These are phyloP conservation scores for Septoria petroselini DNA, from an alignment of 2,329 filamentous ascomycete genomes.

Conservation along the genomic window DNA sequence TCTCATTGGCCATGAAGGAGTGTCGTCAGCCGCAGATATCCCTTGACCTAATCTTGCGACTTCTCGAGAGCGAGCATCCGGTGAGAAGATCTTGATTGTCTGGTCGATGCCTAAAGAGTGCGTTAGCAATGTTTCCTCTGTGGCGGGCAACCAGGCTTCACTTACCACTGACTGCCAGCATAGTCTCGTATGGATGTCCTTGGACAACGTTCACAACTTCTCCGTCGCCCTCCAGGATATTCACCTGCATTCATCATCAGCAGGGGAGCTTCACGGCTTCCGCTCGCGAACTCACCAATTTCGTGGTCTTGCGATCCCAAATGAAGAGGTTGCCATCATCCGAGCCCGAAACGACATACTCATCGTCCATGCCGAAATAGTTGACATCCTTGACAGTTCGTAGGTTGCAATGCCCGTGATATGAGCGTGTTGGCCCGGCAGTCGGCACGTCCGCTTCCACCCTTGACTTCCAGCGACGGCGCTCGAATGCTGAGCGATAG, in stretches of 20 bases:
- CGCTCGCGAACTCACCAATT: conserved; percentile 40
- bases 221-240: conserved; percentile 64
- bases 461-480: conserved; percentile 46
- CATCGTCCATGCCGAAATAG: conserved; percentile 64
- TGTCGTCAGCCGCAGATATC: conserved; percentile 50
- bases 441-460: conserved; percentile 57
- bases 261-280: background rate
- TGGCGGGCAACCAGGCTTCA: conserved; percentile 2
- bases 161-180: conserved; percentile 64
- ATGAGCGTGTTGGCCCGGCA: conserved; percentile 55
- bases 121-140: conserved; percentile 42
- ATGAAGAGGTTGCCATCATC: conserved; percentile 67
- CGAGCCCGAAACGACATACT: conserved; percentile 65
- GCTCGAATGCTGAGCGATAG: conserved; percentile 51
- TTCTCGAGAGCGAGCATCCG: conserved; percentile 56
- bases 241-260: conserved; percentile 41
- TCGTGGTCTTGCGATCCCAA: conserved; percentile 62
- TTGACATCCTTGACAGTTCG: conserved; percentile 68
- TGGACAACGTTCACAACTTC: conserved; percentile 69
- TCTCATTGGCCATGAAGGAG: conserved; percentile 33
- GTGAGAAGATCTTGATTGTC: conserved; percentile 66
- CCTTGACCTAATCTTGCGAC: conserved; percentile 57
- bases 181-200: conserved; percentile 65
- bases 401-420: conserved; percentile 64
- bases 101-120: conserved; percentile 65